These are phyloP conservation scores for Pulveroboletus sp. DNA, from an alignment of 768 basidiomycete genomes.

Conservation along the genomic window DNA sequence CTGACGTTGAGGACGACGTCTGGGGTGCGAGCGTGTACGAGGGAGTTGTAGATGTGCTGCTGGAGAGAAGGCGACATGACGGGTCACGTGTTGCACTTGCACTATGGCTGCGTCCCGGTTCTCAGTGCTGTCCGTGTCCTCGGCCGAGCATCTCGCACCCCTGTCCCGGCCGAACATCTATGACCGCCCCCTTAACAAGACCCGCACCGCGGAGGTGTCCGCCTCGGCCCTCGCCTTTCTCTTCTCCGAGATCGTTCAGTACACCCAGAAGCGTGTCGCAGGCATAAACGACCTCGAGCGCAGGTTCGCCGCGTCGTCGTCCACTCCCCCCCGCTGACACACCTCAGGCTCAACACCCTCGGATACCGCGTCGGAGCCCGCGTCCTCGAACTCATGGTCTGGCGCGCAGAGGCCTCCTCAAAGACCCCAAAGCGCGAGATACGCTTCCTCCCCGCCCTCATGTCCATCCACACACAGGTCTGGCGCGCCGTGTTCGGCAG, in stretches of 20 bases:
- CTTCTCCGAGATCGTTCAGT: slow-evolving; percentile 91
- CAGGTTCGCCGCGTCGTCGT: slow-evolving; percentile 48
- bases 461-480: slow-evolving; percentile 92
- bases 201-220: slow-evolving; percentile 78
- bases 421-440: slow-evolving; percentile 93
- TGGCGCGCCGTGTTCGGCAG: slow-evolving; percentile 94
- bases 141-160: slow-evolving; percentile 47
- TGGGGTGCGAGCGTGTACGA: slow-evolving; percentile 66
- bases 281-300: slow-evolving; percentile 95
- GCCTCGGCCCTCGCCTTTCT: slow-evolving; percentile 83
- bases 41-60: slow-evolving; percentile 70
- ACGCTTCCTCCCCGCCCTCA: slow-evolving; percentile 84
- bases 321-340: neutral
- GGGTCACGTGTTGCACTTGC: slow-evolving; percentile 1
- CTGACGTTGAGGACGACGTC: slow-evolving; percentile 73
- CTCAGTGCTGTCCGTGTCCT: slow-evolving; percentile 48
- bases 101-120: slow-evolving; percentile 40
- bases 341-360: slow-evolving; percentile 74
- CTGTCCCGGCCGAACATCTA: slow-evolving; percentile 66
- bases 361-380: slow-evolving; percentile 90
- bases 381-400: slow-evolving; percentile 81
- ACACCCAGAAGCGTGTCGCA: slow-evolving; percentile 91
- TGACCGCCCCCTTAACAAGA: slow-evolving; percentile 86
- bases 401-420: slow-evolving; percentile 70
- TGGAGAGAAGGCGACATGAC: slow-evolving; percentile 51